Percentiles rank a stretch among this genome's conserved stretches.
Conservation (phyloP, 2,329 filamentous ascomycete genomes). For the Aspergillus sp. region DNA sequence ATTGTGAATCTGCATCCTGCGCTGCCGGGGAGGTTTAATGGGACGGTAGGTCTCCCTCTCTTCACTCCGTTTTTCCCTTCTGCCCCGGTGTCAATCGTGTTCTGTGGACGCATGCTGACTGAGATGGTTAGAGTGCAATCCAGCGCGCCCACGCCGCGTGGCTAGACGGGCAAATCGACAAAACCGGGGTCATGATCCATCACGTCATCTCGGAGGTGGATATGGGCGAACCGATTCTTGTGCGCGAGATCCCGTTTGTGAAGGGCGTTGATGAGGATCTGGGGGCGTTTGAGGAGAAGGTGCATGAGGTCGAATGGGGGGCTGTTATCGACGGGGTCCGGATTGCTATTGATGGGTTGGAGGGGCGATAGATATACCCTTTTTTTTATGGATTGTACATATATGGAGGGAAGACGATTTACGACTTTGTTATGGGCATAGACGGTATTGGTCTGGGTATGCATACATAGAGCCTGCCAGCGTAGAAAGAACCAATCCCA, state of each 20-base stretch:
- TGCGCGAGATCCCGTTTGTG: conserved; percentile 57
- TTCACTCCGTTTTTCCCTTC: neutral
- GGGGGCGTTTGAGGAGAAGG: conserved; percentile 58
- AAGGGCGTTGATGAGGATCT: conserved; percentile 53
- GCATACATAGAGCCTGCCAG: too few species aligned
- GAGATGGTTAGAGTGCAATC: conserved; percentile 52
- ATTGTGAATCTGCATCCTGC: conserved; percentile 80
- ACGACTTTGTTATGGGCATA: too few species aligned
- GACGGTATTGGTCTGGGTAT: too few species aligned
- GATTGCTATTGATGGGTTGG: conserved; percentile 26
- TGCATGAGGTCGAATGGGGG: conserved; percentile 68
- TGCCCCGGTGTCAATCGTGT: neutral
- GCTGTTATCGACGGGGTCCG: conserved; percentile 64
- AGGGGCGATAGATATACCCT: conserved; percentile 12
- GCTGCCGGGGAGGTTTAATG: conserved; percentile 65
- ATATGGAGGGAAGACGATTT: too few species aligned
- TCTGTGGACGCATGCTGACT: conserved; percentile 2
- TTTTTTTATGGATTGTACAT: neutral
- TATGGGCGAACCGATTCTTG: conserved; percentile 63
- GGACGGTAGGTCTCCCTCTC: conserved; percentile 39
- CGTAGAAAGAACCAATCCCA: too few species aligned
- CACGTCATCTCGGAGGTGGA: conserved; percentile 75
- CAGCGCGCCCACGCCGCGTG: conserved; percentile 68
- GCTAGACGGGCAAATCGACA: conserved; percentile 54
- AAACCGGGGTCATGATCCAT: conserved; percentile 80